Conservation (phyloP, 495 filamentous ascomycete species). For the Parathielavia appendiculata region DNA sequence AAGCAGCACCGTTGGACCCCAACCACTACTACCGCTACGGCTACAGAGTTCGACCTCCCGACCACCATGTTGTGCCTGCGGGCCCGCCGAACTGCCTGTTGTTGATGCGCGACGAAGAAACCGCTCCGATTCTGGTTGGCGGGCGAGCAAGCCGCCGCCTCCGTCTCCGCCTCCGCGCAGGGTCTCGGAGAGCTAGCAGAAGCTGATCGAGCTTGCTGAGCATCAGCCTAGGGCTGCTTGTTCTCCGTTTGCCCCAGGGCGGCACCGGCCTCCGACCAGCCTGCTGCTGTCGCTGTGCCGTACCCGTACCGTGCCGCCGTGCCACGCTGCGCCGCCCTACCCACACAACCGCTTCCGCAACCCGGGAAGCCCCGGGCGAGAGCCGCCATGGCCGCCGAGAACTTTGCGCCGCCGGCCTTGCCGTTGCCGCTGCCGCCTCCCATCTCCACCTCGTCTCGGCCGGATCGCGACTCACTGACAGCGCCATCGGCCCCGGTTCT, state of each 20-base stretch:
- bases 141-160: constrained; percentile 24
- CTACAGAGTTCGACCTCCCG: neutral
- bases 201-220: neutral
- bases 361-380: neutral
- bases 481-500: constrained; percentile 23
- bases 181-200: neutral
- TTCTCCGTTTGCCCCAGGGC: neutral
- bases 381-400: constrained; percentile 30
- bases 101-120: constrained; percentile 31
- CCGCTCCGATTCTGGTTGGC: constrained; percentile 20
- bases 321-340: constrained; percentile 9
- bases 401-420: constrained; percentile 22
- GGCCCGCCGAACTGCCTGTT: constrained; percentile 18
- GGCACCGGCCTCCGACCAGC: constrained; percentile 2
- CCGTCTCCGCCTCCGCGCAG: constrained; percentile 10
- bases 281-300: constrained; percentile 11
- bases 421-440: constrained; percentile 11
- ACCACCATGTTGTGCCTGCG: constrained; percentile 33
- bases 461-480: constrained; percentile 28
- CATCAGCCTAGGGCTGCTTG: neutral
- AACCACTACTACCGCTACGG: constrained; percentile 3
- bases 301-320: neutral
- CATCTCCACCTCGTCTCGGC: constrained; percentile 20
- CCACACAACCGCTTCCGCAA: neutral
- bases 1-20: constrained; percentile 17